Percentiles rank a stretch among this genome's conserved stretches.
Evolutionary conservation across 192 early-diverging fungal species (phyloP).

Genomic region (Linnemannia zychae): DNA sequence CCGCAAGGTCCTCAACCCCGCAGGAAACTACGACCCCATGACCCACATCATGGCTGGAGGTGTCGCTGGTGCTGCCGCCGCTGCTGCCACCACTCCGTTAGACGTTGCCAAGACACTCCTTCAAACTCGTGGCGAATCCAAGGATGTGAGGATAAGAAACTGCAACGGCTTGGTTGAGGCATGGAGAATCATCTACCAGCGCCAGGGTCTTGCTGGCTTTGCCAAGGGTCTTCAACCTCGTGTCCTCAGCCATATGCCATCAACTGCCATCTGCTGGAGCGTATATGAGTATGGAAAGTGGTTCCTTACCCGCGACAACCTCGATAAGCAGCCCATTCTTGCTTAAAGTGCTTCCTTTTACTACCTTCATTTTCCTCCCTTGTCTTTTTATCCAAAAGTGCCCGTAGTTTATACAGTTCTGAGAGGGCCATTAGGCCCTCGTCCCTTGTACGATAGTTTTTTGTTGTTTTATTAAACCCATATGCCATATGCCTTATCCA

Average conservation of each 20-base stretch:
- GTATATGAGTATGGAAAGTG: slow-evolving; percentile 92
- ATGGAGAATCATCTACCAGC: slow-evolving; percentile 79
- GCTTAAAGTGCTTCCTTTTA: slow-evolving; percentile 17
- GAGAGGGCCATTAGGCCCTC: not conserved
- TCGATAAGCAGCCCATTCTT: slow-evolving; percentile 54
- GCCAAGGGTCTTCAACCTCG: slow-evolving; percentile 84
- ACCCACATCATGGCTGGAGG: slow-evolving; percentile 91
- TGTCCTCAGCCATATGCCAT: slow-evolving; percentile 91
- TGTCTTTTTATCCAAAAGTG: slow-evolving; percentile 16
- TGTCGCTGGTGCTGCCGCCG: slow-evolving; percentile 89
- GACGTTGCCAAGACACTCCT: slow-evolving; percentile 96
- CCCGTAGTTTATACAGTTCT: slow-evolving; percentile 9
- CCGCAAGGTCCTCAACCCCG: slow-evolving; percentile 86
- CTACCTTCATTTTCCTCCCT: not conserved
- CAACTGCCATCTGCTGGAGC: slow-evolving; percentile 96
- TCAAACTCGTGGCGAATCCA: slow-evolving; percentile 88
- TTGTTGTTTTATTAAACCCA: not conserved
- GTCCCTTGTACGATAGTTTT: slow-evolving; percentile 32
- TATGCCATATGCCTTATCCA: not conserved
- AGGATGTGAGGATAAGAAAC: slow-evolving; percentile 79
- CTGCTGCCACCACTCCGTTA: slow-evolving; percentile 90
- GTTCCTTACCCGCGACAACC: slow-evolving; percentile 58
- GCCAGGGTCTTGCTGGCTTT: slow-evolving; percentile 85
- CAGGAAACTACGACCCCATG: slow-evolving; percentile 85
- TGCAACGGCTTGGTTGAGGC: slow-evolving; percentile 82